Evolutionary conservation across 176 grass and related monocot species (phyloP).

Genomic region (Thalia dealbata): DNA sequence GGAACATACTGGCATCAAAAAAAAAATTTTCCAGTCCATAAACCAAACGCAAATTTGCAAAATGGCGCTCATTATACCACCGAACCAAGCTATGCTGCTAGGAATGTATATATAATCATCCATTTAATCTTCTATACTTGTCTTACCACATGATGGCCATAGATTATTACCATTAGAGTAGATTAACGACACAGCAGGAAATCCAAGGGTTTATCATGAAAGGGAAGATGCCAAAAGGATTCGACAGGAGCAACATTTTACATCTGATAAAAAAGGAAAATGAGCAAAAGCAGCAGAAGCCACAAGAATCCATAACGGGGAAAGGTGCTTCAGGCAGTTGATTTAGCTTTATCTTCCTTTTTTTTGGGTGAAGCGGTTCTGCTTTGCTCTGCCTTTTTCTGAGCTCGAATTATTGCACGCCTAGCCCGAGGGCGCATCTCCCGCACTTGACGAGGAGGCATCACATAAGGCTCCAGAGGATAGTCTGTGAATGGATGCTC

Average conservation of each 20-base stretch:
- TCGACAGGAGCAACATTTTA: neutral
- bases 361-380: slow-evolving; percentile 14
- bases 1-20: no score
- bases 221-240: neutral
- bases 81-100: no score
- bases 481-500: slow-evolving; percentile 74
- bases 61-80: no score
- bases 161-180: neutral
- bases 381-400: slow-evolving; percentile 71
- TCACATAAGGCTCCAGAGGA: slow-evolving; percentile 53
- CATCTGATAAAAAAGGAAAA: neutral
- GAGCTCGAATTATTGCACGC: slow-evolving; percentile 62
- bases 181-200: neutral
- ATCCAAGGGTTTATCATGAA: neutral
- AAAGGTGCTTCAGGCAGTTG: slow-evolving; percentile 8
- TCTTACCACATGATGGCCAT: neutral
- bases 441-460: slow-evolving; percentile 60
- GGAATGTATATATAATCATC: no score
- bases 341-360: slow-evolving; percentile 38
- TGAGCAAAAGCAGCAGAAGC: neutral
- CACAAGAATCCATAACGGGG: neutral
- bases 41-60: no score
- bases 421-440: slow-evolving; percentile 82
- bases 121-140: neutral
- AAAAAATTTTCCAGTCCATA: no score